Conservation (phyloP, 768 basidiomycete species). For the Mycena sanguinolenta region DNA sequence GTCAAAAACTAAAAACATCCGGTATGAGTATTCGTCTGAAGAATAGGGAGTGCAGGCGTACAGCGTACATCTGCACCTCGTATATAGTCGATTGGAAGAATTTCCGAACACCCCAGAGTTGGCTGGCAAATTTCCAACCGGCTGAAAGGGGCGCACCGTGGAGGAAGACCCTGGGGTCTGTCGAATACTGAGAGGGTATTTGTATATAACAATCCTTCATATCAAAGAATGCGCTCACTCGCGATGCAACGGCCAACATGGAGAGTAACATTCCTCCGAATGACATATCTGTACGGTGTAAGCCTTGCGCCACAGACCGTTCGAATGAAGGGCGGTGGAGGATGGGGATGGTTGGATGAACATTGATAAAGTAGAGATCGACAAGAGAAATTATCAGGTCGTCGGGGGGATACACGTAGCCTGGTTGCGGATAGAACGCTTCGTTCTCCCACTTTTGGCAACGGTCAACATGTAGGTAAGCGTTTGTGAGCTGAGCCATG, state of each 20-base stretch:
- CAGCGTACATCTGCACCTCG: not conserved
- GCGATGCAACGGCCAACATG: not conserved
- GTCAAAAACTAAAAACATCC: constrained; percentile 42
- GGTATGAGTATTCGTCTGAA: not conserved
- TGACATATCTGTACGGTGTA: not conserved
- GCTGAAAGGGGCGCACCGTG: not conserved
- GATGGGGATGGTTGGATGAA: not conserved
- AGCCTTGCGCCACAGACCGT: not conserved
- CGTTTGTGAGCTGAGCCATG: not conserved
- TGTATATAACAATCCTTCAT: not conserved
- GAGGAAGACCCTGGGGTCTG: not conserved
- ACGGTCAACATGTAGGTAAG: not conserved
- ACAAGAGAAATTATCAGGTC: not conserved
- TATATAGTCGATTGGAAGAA: not conserved
- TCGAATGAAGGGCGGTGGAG: not conserved
- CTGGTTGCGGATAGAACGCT: not conserved
- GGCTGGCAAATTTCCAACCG: not conserved
- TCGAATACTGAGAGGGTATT: not conserved
- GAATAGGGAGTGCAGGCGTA: not conserved
- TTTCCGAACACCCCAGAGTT: not conserved
- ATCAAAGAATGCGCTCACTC: not conserved
- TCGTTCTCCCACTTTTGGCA: not conserved
- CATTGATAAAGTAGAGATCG: not conserved
- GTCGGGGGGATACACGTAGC: not conserved
- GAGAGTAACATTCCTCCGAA: not conserved